Evolutionary conservation across 2,329 filamentous ascomycete genomes (phyloP), one percentile per base, ranked within the genome.

Genomic region (Neonectria ditissima): DNA sequence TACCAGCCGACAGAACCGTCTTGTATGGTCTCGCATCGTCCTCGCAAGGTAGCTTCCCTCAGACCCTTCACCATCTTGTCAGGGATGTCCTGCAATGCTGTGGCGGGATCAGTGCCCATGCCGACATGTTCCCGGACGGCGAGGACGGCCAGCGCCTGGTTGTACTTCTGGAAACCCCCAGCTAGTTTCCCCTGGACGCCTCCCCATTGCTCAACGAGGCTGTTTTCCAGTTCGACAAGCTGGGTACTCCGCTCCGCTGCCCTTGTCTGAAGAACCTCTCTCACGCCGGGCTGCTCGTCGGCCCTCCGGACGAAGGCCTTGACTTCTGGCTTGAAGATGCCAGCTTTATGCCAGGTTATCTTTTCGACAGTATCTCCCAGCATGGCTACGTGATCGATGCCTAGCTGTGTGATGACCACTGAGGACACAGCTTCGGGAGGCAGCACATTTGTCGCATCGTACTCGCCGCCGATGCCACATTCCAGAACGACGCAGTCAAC

Each of bases 381-480:
- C 84, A 97, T 89, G 5, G 86, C 88, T 1, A 91, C 89, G 77
- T 97, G 94, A 72, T 97, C 94, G 64, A 97, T 91, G 4, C 93
- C 94, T 45, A 97, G 78, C 73, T 91, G 93, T 20, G 93, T 90
- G 39, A 97, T 89, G 0, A 91, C 92, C 1, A 89, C 87, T 1
- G 89, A 90, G 7, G 87, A 89, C 1, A 94, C 91, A 13, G 87
- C 84, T 11, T 85, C 82, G 0, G 80, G 59, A 0, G 84, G 83
- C 6, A 99, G 79, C 22, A 98, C 87, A 74, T 98, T 98, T 10
- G 96, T 99, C 28, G 92, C 91, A 75, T 98, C 95, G 73, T 94
- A 94, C 79, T 97, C 93, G 52, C 94, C 96, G 16, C 96, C 96
- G 67, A 98, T 97, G 1, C 96, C 96, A 73, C 93, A 97, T 80